phyloP scores from a whole-genome alignment of 495 filamentous ascomycete genomes.

The Aspergillus conjunctus region DNA sequence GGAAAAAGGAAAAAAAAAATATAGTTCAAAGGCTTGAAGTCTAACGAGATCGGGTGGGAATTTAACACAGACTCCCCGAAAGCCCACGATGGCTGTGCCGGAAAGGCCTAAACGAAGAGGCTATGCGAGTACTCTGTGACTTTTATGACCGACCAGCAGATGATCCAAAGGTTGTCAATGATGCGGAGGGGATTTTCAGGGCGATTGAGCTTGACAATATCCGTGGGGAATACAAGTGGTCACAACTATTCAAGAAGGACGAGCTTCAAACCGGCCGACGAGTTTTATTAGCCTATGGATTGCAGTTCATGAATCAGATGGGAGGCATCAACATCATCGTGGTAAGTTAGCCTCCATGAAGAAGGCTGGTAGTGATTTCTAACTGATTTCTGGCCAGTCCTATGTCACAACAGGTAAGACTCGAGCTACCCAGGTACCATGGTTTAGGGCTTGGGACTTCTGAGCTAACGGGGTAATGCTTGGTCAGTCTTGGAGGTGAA shows the following conservation, averaged over 20 bases:
- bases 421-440: neutral
- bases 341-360: conserved; percentile 19
- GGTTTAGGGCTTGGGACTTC: neutral
- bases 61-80: conserved; percentile 39
- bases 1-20: too few relatives aligned
- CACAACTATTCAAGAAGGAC: conserved; percentile 51
- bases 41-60: neutral
- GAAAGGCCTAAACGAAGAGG: conserved; percentile 44
- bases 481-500: conserved; percentile 45
- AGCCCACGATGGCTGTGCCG: conserved; percentile 50
- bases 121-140: conserved; percentile 51
- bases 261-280: conserved; percentile 54
- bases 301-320: conserved; percentile 35
- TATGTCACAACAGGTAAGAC: conserved; percentile 48
- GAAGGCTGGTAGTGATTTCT: neutral
- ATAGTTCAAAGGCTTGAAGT: too few relatives aligned
- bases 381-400: conserved; percentile 30
- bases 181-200: conserved; percentile 46
- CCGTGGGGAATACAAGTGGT: conserved; percentile 48
- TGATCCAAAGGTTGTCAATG: conserved; percentile 44
- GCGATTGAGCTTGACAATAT: conserved; percentile 47
- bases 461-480: conserved; percentile 8
- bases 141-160: conserved; percentile 45
- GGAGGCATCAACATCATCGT: conserved; percentile 56
- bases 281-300: conserved; percentile 51